These are phyloP conservation scores for Quercus phellos DNA, from an alignment of 331 rosid species.

Conservation along the genomic window DNA sequence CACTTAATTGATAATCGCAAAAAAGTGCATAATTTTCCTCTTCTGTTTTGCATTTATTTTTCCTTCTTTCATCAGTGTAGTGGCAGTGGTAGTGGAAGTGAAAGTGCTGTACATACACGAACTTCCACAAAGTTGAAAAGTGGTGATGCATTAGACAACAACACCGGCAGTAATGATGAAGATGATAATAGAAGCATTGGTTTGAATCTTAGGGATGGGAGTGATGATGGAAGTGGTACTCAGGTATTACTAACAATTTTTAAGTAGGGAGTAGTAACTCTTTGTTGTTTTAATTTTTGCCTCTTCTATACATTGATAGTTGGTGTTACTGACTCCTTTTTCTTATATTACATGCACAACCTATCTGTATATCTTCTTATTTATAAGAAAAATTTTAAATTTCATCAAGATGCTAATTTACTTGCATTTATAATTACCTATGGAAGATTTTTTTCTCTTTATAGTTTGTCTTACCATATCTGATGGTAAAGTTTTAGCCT, in stretches of 20 bases:
- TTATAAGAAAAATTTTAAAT: no score
- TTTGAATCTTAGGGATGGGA: slow-evolving; percentile 17
- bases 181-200: slow-evolving; percentile 24
- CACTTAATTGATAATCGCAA: not conserved
- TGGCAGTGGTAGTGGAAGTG: slow-evolving; percentile 31
- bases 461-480: not conserved
- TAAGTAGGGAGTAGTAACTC: not conserved
- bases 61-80: slow-evolving; percentile 32
- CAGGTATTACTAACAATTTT: slow-evolving; percentile 18
- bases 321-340: not conserved
- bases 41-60: slow-evolving; percentile 2
- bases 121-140: slow-evolving; percentile 18
- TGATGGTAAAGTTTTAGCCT: not conserved
- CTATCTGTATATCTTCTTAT: no score
- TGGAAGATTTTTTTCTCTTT: not conserved
- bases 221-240: slow-evolving; percentile 36
- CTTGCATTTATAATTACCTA: not conserved
- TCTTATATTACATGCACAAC: not conserved
- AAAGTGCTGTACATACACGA: slow-evolving; percentile 18
- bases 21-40: not conserved
- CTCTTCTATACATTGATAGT: not conserved
- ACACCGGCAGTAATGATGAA: slow-evolving; percentile 25
- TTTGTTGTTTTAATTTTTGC: not conserved
- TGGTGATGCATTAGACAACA: slow-evolving; percentile 22
- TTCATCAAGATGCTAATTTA: not conserved